A percentile compares a stretch with the other conserved stretches of the same genome.
Conservation (phyloP, 2,329 filamentous ascomycete genomes). For the Ascochyta viciae-villosae region DNA sequence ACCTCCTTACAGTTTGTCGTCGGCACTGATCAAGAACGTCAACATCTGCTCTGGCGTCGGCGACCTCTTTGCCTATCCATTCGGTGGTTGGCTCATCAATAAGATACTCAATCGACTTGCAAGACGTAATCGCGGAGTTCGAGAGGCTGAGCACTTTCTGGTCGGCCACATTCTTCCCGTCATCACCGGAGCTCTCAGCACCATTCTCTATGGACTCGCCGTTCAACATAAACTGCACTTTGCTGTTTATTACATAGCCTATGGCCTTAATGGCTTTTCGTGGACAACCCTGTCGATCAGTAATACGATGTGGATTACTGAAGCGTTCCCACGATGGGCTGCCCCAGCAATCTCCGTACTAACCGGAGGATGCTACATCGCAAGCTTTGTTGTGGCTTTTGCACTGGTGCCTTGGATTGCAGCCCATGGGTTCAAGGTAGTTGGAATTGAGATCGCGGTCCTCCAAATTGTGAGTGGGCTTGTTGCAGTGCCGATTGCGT, state of each 20-base stretch:
- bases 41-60: constrained; percentile 32
- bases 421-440: constrained; percentile 34
- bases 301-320: constrained; percentile 42
- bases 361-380: constrained; percentile 31
- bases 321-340: constrained; percentile 44
- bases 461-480: constrained; percentile 43
- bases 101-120: constrained; percentile 28
- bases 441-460: constrained; percentile 45
- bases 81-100: constrained; percentile 16
- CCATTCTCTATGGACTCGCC: constrained; percentile 35
- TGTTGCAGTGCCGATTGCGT: constrained; percentile 37
- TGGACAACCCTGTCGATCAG: constrained; percentile 32
- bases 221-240: constrained; percentile 25
- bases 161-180: constrained; percentile 38
- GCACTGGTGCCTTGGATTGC: constrained; percentile 33
- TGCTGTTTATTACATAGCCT: constrained; percentile 31
- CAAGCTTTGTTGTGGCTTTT: constrained; percentile 35
- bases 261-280: constrained; percentile 40
- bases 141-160: constrained; percentile 44
- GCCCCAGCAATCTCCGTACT: constrained; percentile 39
- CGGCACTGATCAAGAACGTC: constrained; percentile 22
- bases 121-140: constrained; percentile 36
- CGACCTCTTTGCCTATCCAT: constrained; percentile 25
- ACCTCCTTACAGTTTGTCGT: constrained; percentile 33
- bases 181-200: constrained; percentile 29